Evolutionary conservation across 164 flowering plant genomes (phyloP).

Genomic region (Annona cherimola): DNA sequence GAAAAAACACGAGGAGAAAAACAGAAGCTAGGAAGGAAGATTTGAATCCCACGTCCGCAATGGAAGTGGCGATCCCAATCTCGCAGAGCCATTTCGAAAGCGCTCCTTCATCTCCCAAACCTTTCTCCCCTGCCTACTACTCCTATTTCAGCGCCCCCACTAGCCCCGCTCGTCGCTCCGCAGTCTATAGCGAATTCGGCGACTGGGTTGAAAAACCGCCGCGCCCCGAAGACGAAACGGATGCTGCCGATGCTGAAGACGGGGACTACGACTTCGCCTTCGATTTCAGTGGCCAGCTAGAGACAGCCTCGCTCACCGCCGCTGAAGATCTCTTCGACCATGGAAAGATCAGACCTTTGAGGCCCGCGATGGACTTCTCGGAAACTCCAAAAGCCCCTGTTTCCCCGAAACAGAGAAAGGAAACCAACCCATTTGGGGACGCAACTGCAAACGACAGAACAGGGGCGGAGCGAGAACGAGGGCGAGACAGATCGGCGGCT

Average conservation of each 20-base stretch:
- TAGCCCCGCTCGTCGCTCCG: constrained; percentile 26
- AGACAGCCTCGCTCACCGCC: constrained; percentile 32
- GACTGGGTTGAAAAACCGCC: constrained; percentile 49
- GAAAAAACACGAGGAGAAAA: background rate
- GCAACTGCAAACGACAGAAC: constrained; percentile 17
- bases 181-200: constrained; percentile 19
- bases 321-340: constrained; percentile 69
- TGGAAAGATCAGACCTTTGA: constrained; percentile 51
- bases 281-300: constrained; percentile 37
- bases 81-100: constrained; percentile 25
- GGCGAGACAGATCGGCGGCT: constrained; percentile 30
- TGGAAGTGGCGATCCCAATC: constrained; percentile 25
- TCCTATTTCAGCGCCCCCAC: constrained; percentile 38
- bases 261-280: constrained; percentile 51
- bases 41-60: background rate
- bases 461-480: constrained; percentile 31
- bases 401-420: constrained; percentile 38
- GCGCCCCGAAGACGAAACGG: constrained; percentile 16
- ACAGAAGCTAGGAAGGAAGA: background rate
- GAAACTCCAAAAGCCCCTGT: constrained; percentile 9
- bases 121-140: constrained; percentile 14
- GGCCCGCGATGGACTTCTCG: constrained; percentile 32
- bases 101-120: constrained; percentile 34
- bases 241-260: constrained; percentile 2
- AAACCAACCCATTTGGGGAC: constrained; percentile 21